Evolutionary conservation across 305 asterid genomes (phyloP), one percentile per base, ranked within the genome.

Genomic region (Fraxinus ornus): DNA sequence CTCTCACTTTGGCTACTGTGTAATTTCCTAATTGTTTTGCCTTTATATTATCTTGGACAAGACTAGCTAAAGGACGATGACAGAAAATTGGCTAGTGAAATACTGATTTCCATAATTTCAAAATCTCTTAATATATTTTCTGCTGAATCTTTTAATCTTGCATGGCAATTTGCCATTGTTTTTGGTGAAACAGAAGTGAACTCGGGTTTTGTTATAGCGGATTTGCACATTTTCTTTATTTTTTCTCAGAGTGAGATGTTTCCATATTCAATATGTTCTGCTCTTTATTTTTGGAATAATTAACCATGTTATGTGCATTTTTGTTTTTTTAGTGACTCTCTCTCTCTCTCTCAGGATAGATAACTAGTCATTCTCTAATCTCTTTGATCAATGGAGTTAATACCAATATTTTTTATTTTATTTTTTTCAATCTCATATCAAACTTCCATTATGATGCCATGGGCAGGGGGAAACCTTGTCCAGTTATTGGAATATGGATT

Each of bases 391-490:
- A 24, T 21, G 35, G 72, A 47, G 77, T 44, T 82, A 49, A 78
- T 79, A 30, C 62, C 66, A 13, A 41, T 32, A 13, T 49, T 49
- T 66, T 79, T 47, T 49, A 3, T 66, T 24, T 66, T 9, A 2
- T 66, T 26, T 70, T 30, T 26, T 13, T 26, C 19, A 2, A 62
- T 21, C 26, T 64, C 30, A 55, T 77, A 36, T 78, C 60, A 80
- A 75, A 80, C 68, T 83, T 60, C 68, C 78, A 79, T 57, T 77
- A 52, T 83, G 79, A n/a, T 86, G 76, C 78, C 89, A 97, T 98
- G 86, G 87, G 78, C 89, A 97, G 98, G 86, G 87, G 80, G 97
- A 90, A 79, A 83, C 87, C 44, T 79, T 85, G 75, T 91, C 95
- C 82, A 86, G 83, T 77, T 89, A 87, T 85, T 89, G 91, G 88